Conservation (phyloP, 257 asterid species). For the Fraxinus excelsior region DNA sequence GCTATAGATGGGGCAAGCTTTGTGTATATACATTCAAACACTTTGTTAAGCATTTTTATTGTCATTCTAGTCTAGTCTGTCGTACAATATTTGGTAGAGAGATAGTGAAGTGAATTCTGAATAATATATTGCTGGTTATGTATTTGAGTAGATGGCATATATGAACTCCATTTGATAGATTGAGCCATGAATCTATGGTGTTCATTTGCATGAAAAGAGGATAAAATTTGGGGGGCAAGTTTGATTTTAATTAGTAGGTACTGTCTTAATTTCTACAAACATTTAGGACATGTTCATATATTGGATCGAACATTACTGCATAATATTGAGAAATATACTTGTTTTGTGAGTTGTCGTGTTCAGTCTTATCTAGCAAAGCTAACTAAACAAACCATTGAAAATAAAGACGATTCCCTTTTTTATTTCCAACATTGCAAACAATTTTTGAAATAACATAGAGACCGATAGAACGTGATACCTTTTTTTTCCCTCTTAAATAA, state of each 20-base stretch:
- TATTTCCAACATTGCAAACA: too few species aligned
- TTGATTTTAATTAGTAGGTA: background rate
- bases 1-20: background rate
- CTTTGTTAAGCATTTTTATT: background rate
- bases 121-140: background rate
- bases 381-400: too few species aligned
- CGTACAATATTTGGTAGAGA: background rate
- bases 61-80: background rate
- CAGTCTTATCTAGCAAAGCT: too few species aligned
- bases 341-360: background rate
- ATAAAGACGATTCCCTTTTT: too few species aligned
- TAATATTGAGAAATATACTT: too few species aligned
- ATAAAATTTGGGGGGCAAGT: background rate
- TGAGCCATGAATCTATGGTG: background rate
- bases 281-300: background rate
- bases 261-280: too few species aligned
- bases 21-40: background rate
- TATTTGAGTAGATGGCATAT: background rate
- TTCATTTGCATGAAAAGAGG: background rate
- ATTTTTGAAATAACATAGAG: too few species aligned
- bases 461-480: too few species aligned
- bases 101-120: background rate
- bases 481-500: too few species aligned
- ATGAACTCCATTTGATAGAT: background rate
- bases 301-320: background rate